phyloP scores from a whole-genome alignment of 2,329 filamentous ascomycete genomes.

The Fusarium sp. region DNA sequence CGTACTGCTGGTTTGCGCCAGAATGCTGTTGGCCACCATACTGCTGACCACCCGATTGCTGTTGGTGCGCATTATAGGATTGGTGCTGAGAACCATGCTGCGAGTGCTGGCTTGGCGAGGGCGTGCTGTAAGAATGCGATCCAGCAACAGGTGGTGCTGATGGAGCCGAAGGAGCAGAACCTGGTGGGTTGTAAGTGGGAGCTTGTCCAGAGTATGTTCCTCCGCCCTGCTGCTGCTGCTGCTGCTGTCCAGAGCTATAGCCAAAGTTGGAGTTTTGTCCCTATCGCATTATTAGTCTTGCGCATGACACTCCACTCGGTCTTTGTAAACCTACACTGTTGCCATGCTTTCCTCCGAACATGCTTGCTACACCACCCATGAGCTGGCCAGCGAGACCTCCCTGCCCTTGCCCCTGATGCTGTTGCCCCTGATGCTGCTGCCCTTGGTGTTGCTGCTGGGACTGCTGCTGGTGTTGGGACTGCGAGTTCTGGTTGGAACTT shows the following conservation, averaged over 20 bases:
- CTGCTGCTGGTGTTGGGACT: slow-evolving; percentile 17
- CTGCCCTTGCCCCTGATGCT: slow-evolving; percentile 47
- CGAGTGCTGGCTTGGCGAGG: slow-evolving; percentile 47
- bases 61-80: slow-evolving; percentile 36
- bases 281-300: slow-evolving; percentile 47
- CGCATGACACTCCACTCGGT: background rate
- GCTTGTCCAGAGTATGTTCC: slow-evolving; percentile 68
- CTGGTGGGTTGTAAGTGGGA: slow-evolving; percentile 59
- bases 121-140: slow-evolving; percentile 46
- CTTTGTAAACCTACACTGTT: slow-evolving; percentile 48
- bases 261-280: slow-evolving; percentile 66
- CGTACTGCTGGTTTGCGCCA: slow-evolving; percentile 22
- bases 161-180: slow-evolving; percentile 44
- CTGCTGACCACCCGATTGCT: slow-evolving; percentile 37
- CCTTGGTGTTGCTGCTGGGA: slow-evolving; percentile 43
- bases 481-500: slow-evolving; percentile 54
- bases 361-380: slow-evolving; percentile 67
- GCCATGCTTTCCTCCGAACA: slow-evolving; percentile 62
- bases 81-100: slow-evolving; percentile 31
- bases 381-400: slow-evolving; percentile 65
- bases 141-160: slow-evolving; percentile 43
- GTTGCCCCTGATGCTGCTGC: slow-evolving; percentile 45
- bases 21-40: slow-evolving; percentile 43
- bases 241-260: slow-evolving; percentile 65
- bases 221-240: slow-evolving; percentile 35